Evolutionary conservation across 805 yeast species (phyloP).

Genomic region (Zygotorulaspora chibaensis): DNA sequence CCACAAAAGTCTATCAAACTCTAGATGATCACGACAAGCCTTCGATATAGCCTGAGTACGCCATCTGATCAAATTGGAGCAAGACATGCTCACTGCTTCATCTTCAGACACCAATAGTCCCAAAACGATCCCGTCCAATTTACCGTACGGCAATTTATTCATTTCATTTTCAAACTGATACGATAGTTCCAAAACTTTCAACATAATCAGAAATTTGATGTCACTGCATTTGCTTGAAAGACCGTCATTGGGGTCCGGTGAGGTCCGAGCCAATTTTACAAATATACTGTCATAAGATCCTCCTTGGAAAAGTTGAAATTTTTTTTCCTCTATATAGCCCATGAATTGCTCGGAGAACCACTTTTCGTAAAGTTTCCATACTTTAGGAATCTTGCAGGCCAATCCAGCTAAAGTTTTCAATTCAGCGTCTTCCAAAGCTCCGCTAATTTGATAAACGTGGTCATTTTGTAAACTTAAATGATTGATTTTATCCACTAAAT

Average conservation of each 20-base stretch:
- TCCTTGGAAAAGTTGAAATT: conserved; percentile 12
- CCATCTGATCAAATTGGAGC: conserved; percentile 46
- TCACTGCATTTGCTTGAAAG: neutral
- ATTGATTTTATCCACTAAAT: neutral
- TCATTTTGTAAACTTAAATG: neutral
- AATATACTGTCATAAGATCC: conserved; percentile 6
- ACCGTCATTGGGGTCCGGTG: neutral
- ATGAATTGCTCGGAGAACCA: conserved; percentile 13
- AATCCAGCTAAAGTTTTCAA: conserved; percentile 10
- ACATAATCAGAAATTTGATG: conserved; percentile 16
- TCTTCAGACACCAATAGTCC: conserved; percentile 19
- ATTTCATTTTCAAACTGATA: conserved; percentile 29
- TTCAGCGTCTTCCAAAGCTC: conserved; percentile 5
- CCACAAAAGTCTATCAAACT: conserved; percentile 43
- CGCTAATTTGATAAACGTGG: conserved; percentile 1
- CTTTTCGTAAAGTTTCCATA: conserved; percentile 12
- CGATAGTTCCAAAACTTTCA: conserved; percentile 39
- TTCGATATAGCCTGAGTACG: conserved; percentile 38
- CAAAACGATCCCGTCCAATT: conserved; percentile 19
- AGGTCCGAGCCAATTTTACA: neutral
- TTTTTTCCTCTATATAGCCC: conserved; percentile 6
- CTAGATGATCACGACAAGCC: conserved; percentile 12
- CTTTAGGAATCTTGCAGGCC: conserved; percentile 7
- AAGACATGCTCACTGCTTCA: conserved; percentile 14
- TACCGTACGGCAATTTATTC: conserved; percentile 1